Percentiles rank a stretch among this genome's conserved stretches.
phyloP scores from a whole-genome alignment of 305 asterid species.

The Fraxinus velutina region DNA sequence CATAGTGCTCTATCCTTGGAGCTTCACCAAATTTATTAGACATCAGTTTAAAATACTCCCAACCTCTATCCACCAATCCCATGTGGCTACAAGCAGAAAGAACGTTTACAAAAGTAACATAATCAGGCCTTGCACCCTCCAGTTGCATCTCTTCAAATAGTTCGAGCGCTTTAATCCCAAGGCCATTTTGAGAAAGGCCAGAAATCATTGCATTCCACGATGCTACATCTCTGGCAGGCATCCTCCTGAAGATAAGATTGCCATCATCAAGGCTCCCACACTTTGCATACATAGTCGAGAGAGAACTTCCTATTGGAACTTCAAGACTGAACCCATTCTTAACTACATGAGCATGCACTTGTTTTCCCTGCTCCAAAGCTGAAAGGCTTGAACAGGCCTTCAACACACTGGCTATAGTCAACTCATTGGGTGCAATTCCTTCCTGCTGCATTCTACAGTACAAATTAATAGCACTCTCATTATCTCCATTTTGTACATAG shows the following conservation, averaged over 20 bases:
- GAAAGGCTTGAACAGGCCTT: slow-evolving; percentile 86
- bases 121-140: slow-evolving; percentile 52
- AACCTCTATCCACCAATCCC: slow-evolving; percentile 68
- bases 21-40: slow-evolving; percentile 41
- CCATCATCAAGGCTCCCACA: slow-evolving; percentile 70
- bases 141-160: slow-evolving; percentile 67
- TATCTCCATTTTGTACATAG: slow-evolving; percentile 73
- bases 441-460: slow-evolving; percentile 49
- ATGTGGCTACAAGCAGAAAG: slow-evolving; percentile 84
- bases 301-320: slow-evolving; percentile 78
- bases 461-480: slow-evolving; percentile 27
- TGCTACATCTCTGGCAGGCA: slow-evolving; percentile 68
- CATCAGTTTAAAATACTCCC: slow-evolving; percentile 59
- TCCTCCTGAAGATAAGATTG: slow-evolving; percentile 48
- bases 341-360: slow-evolving; percentile 67
- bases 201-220: slow-evolving; percentile 94
- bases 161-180: slow-evolving; percentile 59
- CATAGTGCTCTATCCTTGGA: slow-evolving; percentile 70
- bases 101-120: slow-evolving; percentile 62
- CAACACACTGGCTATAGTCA: slow-evolving; percentile 74
- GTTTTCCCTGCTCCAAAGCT: slow-evolving; percentile 83
- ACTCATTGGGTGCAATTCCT: slow-evolving; percentile 63
- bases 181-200: slow-evolving; percentile 75
- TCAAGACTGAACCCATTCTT: slow-evolving; percentile 73
- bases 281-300: slow-evolving; percentile 63